phyloP scores from a whole-genome alignment of 2,329 filamentous ascomycete genomes.

The Clonostachys sp. region DNA sequence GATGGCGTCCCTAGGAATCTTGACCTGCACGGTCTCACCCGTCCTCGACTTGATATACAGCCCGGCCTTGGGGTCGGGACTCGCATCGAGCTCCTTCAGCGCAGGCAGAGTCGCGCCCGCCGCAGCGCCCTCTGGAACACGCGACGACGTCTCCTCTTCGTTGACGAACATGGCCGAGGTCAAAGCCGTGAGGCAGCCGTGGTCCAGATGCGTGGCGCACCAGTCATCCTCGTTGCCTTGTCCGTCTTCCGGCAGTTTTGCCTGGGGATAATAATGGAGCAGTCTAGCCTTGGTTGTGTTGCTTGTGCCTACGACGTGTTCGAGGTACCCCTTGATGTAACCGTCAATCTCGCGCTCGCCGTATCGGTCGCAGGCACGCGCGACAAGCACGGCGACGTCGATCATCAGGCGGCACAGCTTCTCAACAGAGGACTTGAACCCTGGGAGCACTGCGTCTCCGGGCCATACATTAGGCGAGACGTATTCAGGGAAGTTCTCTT shows the following conservation, averaged over 20 bases:
- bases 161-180: constrained; percentile 97
- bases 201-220: constrained; percentile 89
- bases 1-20: constrained; percentile 85
- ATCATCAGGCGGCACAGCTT: constrained; percentile 80
- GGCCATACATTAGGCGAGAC: constrained; percentile 88
- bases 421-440: constrained; percentile 70
- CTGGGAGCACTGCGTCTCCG: constrained; percentile 59
- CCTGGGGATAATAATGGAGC: constrained; percentile 84
- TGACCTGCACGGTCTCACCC: constrained; percentile 81
- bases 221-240: constrained; percentile 71
- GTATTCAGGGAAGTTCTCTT: constrained; percentile 76
- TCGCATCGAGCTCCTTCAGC: constrained; percentile 66
- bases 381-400: constrained; percentile 83
- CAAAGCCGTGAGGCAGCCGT: constrained; percentile 88
- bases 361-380: constrained; percentile 83
- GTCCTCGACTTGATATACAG: constrained; percentile 90
- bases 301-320: constrained; percentile 80
- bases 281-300: constrained; percentile 87
- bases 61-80: constrained; percentile 80
- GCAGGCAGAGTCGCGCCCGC: constrained; percentile 29
- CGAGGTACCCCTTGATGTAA: constrained; percentile 71
- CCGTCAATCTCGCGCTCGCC: constrained; percentile 72
- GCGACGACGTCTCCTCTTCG: constrained; percentile 46
- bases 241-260: constrained; percentile 21
- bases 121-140: constrained; percentile 18